Conservation (phyloP, 73 alveolate species). For the Uronychia setigera region DNA sequence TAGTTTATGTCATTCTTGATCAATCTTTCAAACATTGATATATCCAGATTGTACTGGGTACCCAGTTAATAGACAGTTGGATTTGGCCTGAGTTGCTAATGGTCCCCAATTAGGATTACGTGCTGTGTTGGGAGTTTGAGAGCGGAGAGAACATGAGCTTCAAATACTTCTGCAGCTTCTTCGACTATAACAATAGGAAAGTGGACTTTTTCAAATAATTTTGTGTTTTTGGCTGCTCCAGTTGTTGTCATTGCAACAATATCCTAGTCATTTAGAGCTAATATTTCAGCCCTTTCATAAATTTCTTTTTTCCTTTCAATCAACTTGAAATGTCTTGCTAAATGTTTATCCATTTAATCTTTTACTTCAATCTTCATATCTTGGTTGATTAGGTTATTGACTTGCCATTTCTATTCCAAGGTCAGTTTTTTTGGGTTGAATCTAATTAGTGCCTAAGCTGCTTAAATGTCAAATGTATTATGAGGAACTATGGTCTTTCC, state of each 20-base stretch:
- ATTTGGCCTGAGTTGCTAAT: slow-evolving; percentile 69
- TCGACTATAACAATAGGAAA: slow-evolving; percentile 83
- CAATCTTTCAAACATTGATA: slow-evolving; percentile 89
- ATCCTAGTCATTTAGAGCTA: slow-evolving; percentile 2
- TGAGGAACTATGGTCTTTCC: too few species aligned
- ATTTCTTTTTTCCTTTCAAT: slow-evolving; percentile 1
- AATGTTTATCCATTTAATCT: not conserved
- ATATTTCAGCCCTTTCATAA: not conserved
- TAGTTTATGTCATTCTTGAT: slow-evolving; percentile 60
- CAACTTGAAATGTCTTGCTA: not conserved
- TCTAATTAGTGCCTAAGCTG: too few species aligned
- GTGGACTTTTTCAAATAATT: slow-evolving; percentile 67
- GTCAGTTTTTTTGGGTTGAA: not conserved
- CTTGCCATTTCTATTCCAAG: not conserved
- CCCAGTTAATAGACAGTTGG: slow-evolving; percentile 69
- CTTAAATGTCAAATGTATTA: too few species aligned
- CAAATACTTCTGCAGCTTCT: slow-evolving; percentile 96
- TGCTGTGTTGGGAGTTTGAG: slow-evolving; percentile 80
- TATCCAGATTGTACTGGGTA: slow-evolving; percentile 68
- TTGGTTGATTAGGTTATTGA: not conserved
- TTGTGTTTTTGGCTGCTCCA: slow-evolving; percentile 83
- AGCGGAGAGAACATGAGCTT: slow-evolving; percentile 82
- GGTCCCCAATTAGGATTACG: slow-evolving; percentile 92
- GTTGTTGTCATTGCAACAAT: slow-evolving; percentile 91
- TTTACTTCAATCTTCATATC: not conserved